Base-by-base conservation (phyloP, 352 stramenopile species). In the Pythium rhizo-oryzae region DNA sequence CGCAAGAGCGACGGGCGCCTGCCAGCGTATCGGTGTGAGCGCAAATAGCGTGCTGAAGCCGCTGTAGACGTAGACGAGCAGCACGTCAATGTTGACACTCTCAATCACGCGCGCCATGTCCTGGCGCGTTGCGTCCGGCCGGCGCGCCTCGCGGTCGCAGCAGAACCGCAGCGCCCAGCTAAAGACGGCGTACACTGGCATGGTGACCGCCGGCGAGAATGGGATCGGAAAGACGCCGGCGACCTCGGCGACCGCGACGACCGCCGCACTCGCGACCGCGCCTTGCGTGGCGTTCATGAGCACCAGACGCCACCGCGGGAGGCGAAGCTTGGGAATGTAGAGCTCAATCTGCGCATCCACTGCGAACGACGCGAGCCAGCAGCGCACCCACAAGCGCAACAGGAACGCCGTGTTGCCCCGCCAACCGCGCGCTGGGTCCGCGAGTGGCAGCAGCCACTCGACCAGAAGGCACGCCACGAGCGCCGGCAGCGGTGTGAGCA, bases 381-480 rank as follows among this genome's bases (percentile, higher is more conserved):
- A 35, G 16, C 59, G 46, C 16, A 59, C 4, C 15, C 21, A 64
- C 41, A 4, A 19, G 21, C 57, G 41, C 46, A 39, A 1, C 11
- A 66, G n/a, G 28, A 66, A 66, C 12, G 46, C 15, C 3, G 2
- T 18, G 23, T 66, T 66, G n/a, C 33, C 9, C 0, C 33, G 18
- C 60, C 60, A 67, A 33, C 60, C 60, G 9, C 43, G 49, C n/a
- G 51, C 15, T 18, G 39, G 39, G 9, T 69, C 62, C 3, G 62
- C 4, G 2, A 69, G 53, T n/a, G 43, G 52, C 18, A 56, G 15
- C 23, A 59, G n/a, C 28, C 28, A 33, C 47, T 59, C 59, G 23
- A 41, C 0, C 12, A 52, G n/a, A 1, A 59, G 33, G 33, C 13
- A 12, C 13, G 18, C 30, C 8, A 25, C n/a, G 2, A 58, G n/a